Conservation (phyloP, 2,329 filamentous ascomycete species). For the Cladorrhinum sp. region DNA sequence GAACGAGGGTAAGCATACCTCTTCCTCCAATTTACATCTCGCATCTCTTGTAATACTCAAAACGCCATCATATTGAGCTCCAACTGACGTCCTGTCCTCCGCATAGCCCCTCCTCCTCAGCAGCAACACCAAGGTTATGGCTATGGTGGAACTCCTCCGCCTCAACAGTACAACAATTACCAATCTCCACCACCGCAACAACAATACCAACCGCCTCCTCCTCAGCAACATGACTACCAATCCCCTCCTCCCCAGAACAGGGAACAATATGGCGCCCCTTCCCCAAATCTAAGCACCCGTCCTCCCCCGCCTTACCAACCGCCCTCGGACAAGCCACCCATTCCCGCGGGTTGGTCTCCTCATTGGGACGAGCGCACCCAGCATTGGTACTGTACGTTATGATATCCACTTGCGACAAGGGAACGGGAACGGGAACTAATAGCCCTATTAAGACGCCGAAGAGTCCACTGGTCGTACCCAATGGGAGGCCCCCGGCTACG, state of each 20-base stretch:
- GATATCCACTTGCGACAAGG: not conserved
- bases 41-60: not conserved
- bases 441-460: constrained; percentile 41
- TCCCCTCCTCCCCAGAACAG: constrained; percentile 9
- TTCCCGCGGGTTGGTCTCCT: constrained; percentile 53
- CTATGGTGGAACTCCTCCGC: constrained; percentile 9
- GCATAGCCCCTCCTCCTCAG: not conserved
- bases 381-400: constrained; percentile 48
- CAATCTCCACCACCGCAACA: constrained; percentile 14
- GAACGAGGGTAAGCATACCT: constrained; percentile 30
- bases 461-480: constrained; percentile 53
- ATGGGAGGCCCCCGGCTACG: constrained; percentile 47
- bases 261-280: constrained; percentile 4
- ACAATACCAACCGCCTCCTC: constrained; percentile 3
- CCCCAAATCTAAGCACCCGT: constrained; percentile 21
- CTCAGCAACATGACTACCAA: constrained; percentile 6
- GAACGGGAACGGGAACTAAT: constrained; percentile 8
- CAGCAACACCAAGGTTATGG: not conserved
- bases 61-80: not conserved
- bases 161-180: constrained; percentile 18
- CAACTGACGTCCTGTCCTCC: not conserved
- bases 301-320: constrained; percentile 27
- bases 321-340: constrained; percentile 39
- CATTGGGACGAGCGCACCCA: constrained; percentile 54
- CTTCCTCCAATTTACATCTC: not conserved